Evolutionary conservation across 352 stramenopile genomes (phyloP).

Genomic region (Globisporangium canariense): DNA sequence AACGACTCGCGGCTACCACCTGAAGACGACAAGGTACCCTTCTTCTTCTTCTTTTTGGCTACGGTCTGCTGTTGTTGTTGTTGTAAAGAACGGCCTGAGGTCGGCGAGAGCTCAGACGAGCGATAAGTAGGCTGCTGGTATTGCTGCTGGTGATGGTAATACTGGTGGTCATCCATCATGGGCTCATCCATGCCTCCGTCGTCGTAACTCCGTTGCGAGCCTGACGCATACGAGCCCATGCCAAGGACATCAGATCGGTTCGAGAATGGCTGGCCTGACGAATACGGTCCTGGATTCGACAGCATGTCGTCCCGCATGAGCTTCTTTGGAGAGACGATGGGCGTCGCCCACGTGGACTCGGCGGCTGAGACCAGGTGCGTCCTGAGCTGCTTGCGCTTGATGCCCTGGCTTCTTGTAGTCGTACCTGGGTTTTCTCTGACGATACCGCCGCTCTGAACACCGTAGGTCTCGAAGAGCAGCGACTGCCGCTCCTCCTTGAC

Average conservation of each 20-base stretch:
- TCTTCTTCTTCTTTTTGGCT: constrained; percentile 36
- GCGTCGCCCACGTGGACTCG: constrained; percentile 31
- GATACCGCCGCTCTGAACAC: constrained; percentile 22
- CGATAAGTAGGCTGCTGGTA: constrained; percentile 8
- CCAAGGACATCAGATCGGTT: constrained; percentile 18
- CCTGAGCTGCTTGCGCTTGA: constrained; percentile 57
- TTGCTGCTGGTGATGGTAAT: constrained; percentile 6
- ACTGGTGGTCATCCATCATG: not conserved
- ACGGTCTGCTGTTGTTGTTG: constrained; percentile 7
- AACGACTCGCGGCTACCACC: constrained; percentile 15
- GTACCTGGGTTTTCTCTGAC: constrained; percentile 4
- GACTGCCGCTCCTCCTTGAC: constrained; percentile 53
- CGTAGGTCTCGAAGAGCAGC: constrained; percentile 67
- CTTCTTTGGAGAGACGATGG: constrained; percentile 25
- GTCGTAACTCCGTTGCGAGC: constrained; percentile 12
- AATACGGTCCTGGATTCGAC: constrained; percentile 8
- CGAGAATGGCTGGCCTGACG: constrained; percentile 23
- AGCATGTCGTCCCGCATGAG: constrained; percentile 25
- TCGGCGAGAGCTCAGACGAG: constrained; percentile 7
- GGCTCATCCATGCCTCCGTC: not conserved
- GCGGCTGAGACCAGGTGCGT: constrained; percentile 41
- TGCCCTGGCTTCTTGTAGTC: constrained; percentile 25
- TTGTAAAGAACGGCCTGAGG: not conserved
- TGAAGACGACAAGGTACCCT: constrained; percentile 9
- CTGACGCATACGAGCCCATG: constrained; percentile 14